phyloP scores from a whole-genome alignment of 2,329 filamentous ascomycete genomes.

The Lasiodiplodia hormozganensis region DNA sequence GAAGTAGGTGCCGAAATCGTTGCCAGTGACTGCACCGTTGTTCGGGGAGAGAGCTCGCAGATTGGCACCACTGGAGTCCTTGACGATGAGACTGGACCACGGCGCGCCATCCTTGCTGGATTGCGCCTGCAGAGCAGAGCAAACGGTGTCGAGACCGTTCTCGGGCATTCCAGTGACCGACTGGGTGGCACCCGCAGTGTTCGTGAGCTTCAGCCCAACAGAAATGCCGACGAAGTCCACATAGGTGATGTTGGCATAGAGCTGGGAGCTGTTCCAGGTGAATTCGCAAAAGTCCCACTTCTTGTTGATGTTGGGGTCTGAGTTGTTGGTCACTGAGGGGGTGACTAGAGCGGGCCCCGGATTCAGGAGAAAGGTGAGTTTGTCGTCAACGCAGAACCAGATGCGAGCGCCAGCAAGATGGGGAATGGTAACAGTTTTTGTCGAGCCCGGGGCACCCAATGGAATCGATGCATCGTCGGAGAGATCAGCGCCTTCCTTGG shows the following conservation, averaged over 20 bases:
- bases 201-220: conserved; percentile 53
- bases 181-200: conserved; percentile 47
- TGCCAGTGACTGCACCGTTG: conserved; percentile 54
- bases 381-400: conserved; percentile 70
- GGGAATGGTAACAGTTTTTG: conserved; percentile 69
- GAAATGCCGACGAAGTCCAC: conserved; percentile 74
- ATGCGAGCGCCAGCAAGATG: conserved; percentile 74
- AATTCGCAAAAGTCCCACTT: conserved; percentile 58
- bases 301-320: conserved; percentile 55
- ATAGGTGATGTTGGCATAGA: conserved; percentile 67
- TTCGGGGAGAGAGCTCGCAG: conserved; percentile 54
- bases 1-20: conserved; percentile 60
- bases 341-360: conserved; percentile 76
- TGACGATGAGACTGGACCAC: conserved; percentile 68
- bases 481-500: conserved; percentile 58
- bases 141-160: conserved; percentile 64
- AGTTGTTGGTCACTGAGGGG: conserved; percentile 71
- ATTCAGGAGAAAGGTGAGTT: conserved; percentile 73
- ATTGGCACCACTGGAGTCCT: conserved; percentile 41
- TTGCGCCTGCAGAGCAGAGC: conserved; percentile 62
- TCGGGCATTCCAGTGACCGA: conserved; percentile 64
- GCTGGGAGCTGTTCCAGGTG: conserved; percentile 54
- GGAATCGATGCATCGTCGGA: conserved; percentile 67
- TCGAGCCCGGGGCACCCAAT: conserved; percentile 67
- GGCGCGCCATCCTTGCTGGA: conserved; percentile 59